Evolutionary conservation across 2,329 filamentous ascomycete genomes (phyloP).

Genomic region (Fusarium buharicum): DNA sequence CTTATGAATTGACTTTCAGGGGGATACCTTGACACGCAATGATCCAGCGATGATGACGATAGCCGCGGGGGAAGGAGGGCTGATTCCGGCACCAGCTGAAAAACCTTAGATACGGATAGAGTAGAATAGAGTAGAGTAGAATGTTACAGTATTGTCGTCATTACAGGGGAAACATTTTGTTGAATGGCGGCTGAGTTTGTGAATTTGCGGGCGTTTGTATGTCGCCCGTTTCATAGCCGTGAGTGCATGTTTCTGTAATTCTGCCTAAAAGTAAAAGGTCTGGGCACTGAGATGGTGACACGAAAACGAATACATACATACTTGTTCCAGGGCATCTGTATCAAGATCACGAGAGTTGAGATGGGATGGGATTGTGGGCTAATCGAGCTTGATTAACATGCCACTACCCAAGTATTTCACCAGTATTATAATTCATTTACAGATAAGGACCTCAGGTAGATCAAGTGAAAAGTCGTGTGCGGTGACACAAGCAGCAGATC

Average conservation of each 20-base stretch:
- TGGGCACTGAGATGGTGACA: background rate
- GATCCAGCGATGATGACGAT: slow-evolving; percentile 27
- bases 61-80: slow-evolving; percentile 16
- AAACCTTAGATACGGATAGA: background rate
- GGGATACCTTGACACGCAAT: slow-evolving; percentile 12
- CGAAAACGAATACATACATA: slow-evolving; percentile 22
- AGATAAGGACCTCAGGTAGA: background rate
- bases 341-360: background rate
- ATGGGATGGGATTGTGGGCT: slow-evolving; percentile 17
- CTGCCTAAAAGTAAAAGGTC: background rate
- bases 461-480: background rate
- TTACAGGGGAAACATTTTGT: slow-evolving; percentile 1
- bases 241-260: background rate
- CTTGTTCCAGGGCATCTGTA: background rate
- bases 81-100: slow-evolving; percentile 13
- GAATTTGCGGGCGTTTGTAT: slow-evolving; percentile 8
- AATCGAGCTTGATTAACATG: slow-evolving; percentile 28
- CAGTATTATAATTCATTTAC: background rate
- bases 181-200: slow-evolving; percentile 18
- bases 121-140: background rate
- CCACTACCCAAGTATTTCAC: slow-evolving; percentile 20
- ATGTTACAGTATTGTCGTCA: background rate
- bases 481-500: slow-evolving; percentile 21
- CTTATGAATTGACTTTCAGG: slow-evolving; percentile 31
- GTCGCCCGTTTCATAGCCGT: slow-evolving; percentile 18